Evolutionary conservation across 1,284 basidiomycete genomes (phyloP), one percentile per base, ranked within the genome.

Genomic region (Golubevia pallescens): DNA sequence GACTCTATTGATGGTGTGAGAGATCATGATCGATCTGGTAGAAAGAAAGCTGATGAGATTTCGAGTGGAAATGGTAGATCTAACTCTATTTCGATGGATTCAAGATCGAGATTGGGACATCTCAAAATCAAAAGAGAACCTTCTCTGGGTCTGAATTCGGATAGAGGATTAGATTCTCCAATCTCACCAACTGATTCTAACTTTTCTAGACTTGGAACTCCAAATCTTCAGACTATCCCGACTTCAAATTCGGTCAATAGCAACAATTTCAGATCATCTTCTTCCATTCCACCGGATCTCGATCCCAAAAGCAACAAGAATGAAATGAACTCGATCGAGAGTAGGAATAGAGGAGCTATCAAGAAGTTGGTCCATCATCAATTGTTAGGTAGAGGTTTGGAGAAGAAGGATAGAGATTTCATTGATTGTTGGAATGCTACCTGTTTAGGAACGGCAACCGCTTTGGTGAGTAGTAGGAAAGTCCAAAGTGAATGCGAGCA

Each of bases 361-460:
- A 74, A 74, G 63, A 63, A 65, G 24, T 67, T 75, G 51, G 73
- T 75, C 1, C 70, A 73, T n/a, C 60, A 75, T 54, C 74, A 75
- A 61, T 58, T 75, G 1, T 51, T 62, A 1, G 74, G 74, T 13
- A 60, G 63, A 19, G 73, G 73, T 16, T 34, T 75, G 32, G 73
- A 75, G 52, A 72, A 72, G 24, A 52, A 65, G 2, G 62, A 75
- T 20, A 57, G 68, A 2, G 77, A 74, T 63, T 80, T 75, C 65
- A 62, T 71, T 19, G 71, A 72, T 19, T 71, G 72, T 53, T 80
- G 73, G 71, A 68, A 65, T 58, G 67, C 70, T 52, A 72, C 77
- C 0, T 80, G 74, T 48, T 48, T 48, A 16, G 42, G 42, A 48
- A 16, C 16, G 8, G 16, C 13, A 10, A 16, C 10, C 10, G 34